Evolutionary conservation across 805 yeast genomes (phyloP), one percentile per base, ranked within the genome.

Genomic region (Wilhelminamyces savonicus): DNA sequence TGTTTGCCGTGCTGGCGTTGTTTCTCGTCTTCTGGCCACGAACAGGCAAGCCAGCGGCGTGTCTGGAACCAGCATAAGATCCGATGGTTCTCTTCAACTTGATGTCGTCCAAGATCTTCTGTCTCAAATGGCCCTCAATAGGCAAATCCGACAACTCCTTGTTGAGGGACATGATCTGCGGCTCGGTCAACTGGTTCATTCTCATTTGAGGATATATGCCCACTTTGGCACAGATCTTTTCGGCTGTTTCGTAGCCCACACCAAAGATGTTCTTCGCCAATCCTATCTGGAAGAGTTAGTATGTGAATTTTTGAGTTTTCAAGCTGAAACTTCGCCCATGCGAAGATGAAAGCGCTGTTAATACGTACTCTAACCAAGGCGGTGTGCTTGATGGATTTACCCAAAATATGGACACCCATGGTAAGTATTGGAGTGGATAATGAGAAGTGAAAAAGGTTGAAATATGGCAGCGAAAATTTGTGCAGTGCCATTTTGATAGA

Each of bases 131-230:
- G 28, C 86, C 85, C 50, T 88, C 97, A 28, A 90, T 82, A 8
- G 83, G 75, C 70, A 83, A 69, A 23, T 76, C 81, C 1, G 94
- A 76, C 28, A 92, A 67, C 54, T 92, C 96, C 54, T 87, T 90
- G 22, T 95, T 82, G 26, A 92, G 67, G 21, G 82, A 76, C 74
- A 90, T 71, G 26, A 87, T 70, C 46, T 87, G 94, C 16, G 86
- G 83, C 58, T 92, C 97, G 17, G 82, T 66, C 22, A 92, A 71
- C 58, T 92, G 95, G 54, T 84, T 92, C 83, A 88, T 81, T 60
- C 95, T 76, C 94, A 90, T 88, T 52, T 73, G 68, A 26, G 97
- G 97, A 50, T 88, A 90, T 36, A 92, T 73, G 8, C 95, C 96
- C 14, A 90, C 74, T 51, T 78, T 85, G 23, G 97, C 78, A 54